Evolutionary conservation across 768 basidiomycete genomes (phyloP).

Genomic region (Trichaptum fuscoviolaceum): DNA sequence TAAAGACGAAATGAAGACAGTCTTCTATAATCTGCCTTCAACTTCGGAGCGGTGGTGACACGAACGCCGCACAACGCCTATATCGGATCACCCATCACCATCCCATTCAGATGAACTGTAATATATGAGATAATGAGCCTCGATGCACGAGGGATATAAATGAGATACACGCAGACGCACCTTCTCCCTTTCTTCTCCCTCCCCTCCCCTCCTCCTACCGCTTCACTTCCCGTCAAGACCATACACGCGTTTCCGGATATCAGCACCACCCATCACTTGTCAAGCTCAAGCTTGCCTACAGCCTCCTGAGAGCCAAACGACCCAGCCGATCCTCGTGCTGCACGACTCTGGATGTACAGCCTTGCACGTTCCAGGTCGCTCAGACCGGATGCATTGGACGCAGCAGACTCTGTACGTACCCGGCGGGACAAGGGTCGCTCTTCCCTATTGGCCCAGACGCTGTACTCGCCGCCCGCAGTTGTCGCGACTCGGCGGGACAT

Average conservation of each 20-base stretch:
- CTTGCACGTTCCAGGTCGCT: background rate
- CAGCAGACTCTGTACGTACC: background rate
- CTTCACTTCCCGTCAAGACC: too few relatives aligned
- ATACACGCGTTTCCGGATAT: background rate
- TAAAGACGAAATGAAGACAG: background rate
- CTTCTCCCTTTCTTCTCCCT: background rate
- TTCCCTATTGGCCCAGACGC: background rate
- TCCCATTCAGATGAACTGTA: background rate
- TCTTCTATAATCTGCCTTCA: background rate
- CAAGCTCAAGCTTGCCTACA: conserved; percentile 48
- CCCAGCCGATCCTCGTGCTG: conserved; percentile 32
- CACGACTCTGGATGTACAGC: conserved; percentile 14
- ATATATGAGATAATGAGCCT: background rate
- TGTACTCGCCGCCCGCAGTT: background rate
- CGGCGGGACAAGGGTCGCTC: background rate
- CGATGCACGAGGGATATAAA: background rate
- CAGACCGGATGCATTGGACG: background rate
- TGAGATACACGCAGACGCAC: background rate
- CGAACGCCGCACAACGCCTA: background rate
- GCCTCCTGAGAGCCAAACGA: conserved; percentile 44
- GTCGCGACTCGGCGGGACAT: background rate
- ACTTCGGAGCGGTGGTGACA: background rate
- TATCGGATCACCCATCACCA: background rate
- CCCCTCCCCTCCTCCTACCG: background rate
- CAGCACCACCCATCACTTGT: conserved; percentile 21